Evolutionary conservation across 495 filamentous ascomycete species (phyloP).

Genomic region (Trichoderma gamsii): DNA sequence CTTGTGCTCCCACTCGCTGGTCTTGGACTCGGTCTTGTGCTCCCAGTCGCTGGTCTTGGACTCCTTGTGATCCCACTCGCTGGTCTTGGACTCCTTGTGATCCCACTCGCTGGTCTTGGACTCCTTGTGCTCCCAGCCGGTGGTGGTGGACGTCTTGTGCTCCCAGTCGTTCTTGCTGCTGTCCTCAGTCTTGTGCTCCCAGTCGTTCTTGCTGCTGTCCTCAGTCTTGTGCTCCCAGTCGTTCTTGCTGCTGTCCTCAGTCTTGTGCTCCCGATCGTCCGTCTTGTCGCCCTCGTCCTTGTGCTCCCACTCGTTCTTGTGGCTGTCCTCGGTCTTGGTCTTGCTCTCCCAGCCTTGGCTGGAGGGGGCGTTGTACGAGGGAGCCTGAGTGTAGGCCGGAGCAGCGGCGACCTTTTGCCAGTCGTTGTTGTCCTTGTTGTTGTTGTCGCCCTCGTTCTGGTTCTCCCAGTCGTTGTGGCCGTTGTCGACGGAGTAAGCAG

Average conservation of each 20-base stretch:
- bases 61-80: not conserved
- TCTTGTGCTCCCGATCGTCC: not conserved
- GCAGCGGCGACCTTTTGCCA: no score
- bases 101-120: not conserved
- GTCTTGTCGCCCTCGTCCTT: no score
- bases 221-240: not conserved
- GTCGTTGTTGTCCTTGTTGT: not conserved
- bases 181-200: not conserved
- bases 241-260: not conserved
- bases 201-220: not conserved
- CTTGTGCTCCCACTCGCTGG: not conserved
- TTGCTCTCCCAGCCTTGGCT: no score
- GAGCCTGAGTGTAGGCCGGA: no score
- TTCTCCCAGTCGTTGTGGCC: not conserved
- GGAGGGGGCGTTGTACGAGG: no score
- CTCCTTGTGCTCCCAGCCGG: not conserved
- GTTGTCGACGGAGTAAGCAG: not conserved
- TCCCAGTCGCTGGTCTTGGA: not conserved
- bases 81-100: not conserved
- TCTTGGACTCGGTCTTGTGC: not conserved
- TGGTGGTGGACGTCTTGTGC: not conserved
- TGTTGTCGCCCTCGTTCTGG: not conserved
- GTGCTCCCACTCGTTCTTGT: no score
- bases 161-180: not conserved
- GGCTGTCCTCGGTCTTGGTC: no score